Evolutionary conservation across 1,284 basidiomycete genomes (phyloP).

Genomic region (Agroathelia rolfsii): DNA sequence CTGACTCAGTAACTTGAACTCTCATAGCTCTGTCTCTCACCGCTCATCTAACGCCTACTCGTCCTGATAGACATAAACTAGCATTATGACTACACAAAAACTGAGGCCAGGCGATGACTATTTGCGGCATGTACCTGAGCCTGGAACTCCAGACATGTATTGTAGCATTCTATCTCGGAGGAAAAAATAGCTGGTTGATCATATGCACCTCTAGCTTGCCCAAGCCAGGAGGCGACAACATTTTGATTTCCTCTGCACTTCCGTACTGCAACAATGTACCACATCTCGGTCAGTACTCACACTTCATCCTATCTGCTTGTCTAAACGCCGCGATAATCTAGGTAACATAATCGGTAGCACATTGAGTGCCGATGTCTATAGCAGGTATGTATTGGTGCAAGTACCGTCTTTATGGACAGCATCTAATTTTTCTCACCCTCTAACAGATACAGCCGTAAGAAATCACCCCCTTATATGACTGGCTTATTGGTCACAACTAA

Average conservation of each 20-base stretch:
- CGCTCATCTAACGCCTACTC: no score
- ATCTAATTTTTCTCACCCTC: conserved; percentile 14
- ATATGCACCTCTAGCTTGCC: conserved; percentile 52
- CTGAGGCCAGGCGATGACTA: conserved; percentile 55
- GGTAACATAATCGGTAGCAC: conserved; percentile 98
- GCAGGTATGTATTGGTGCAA: conserved; percentile 60
- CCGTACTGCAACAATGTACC: conserved; percentile 99
- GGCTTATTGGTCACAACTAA: conserved; percentile 5
- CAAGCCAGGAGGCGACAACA: conserved; percentile 75
- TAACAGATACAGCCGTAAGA: conserved; percentile 60
- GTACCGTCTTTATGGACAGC: no score
- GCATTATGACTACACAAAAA: conserved; percentile 50
- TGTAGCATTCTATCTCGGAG: conserved; percentile 3
- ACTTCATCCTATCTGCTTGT: conserved; percentile 7
- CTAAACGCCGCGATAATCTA: conserved; percentile 16
- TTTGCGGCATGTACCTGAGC: conserved; percentile 43
- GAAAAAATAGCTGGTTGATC: neutral
- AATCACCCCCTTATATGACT: conserved; percentile 1
- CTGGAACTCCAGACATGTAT: conserved; percentile 41
- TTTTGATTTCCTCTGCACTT: conserved; percentile 91
- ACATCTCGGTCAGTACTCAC: conserved; percentile 64
- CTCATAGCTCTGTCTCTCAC: no score
- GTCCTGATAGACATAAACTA: neutral
- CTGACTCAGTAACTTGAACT: no score
- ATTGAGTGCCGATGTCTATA: conserved; percentile 94